These are phyloP conservation scores for Helenozyma rhizophorensis DNA, from an alignment of 805 yeast species.

Conservation along the genomic window DNA sequence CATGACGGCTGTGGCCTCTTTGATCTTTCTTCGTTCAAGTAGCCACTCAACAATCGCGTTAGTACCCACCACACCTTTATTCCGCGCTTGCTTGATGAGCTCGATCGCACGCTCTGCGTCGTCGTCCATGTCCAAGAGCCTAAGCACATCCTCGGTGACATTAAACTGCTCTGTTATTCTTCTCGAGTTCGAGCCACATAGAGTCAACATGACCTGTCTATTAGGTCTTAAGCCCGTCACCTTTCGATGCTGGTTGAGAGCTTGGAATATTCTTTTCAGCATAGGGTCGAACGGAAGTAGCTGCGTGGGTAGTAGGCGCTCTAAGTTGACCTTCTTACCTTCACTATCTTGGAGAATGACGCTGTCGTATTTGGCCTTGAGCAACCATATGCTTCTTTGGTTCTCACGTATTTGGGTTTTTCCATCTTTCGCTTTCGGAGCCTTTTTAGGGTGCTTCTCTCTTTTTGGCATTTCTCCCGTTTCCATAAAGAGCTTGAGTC, in stretches of 20 bases:
- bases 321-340: conserved; percentile 23
- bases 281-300: conserved; percentile 17
- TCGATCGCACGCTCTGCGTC: conserved; percentile 47
- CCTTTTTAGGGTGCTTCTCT: no score
- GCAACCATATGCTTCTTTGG: conserved; percentile 23
- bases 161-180: conserved; percentile 54
- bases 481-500: conserved; percentile 24
- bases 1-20: conserved; percentile 47
- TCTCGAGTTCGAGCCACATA: no score
- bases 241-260: conserved; percentile 22
- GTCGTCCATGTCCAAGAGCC: conserved; percentile 48
- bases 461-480: conserved; percentile 18
- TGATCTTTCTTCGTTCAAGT: conserved; percentile 37
- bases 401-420: no score
- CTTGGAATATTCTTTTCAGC: conserved; percentile 25
- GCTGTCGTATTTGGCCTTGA: conserved; percentile 29
- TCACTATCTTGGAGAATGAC: conserved; percentile 18
- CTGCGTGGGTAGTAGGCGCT: conserved; percentile 20
- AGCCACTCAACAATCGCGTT: conserved; percentile 55
- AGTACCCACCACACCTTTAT: conserved; percentile 55
- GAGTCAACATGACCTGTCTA: conserved; percentile 44
- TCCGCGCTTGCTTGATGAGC: conserved; percentile 42
- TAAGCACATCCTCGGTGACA: conserved; percentile 50
- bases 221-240: conserved; percentile 29
- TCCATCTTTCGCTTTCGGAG: neutral